phyloP scores from a whole-genome alignment of 495 filamentous ascomycete genomes.

The Xylaria curta region DNA sequence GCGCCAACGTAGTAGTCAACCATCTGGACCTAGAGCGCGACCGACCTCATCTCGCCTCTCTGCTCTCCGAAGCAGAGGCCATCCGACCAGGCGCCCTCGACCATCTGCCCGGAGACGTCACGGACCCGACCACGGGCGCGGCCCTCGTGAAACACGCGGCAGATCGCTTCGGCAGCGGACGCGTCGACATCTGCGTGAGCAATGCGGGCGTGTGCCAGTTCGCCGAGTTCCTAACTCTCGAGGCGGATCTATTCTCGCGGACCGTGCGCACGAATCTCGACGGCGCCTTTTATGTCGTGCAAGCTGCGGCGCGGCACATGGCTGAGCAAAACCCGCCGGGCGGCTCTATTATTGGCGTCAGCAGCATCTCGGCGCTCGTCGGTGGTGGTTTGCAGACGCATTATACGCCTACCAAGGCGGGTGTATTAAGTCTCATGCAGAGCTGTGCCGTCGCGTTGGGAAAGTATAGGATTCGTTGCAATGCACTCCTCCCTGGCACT shows the following conservation, averaged over 20 bases:
- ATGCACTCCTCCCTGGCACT: slow-evolving; percentile 85
- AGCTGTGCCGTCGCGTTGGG: slow-evolving; percentile 80
- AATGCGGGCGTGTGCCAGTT: slow-evolving; percentile 91
- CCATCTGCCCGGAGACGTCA: slow-evolving; percentile 70
- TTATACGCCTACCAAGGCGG: slow-evolving; percentile 93
- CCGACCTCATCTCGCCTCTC: slow-evolving; percentile 57
- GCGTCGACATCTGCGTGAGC: slow-evolving; percentile 81
- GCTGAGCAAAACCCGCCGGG: slow-evolving; percentile 67
- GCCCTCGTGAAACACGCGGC: slow-evolving; percentile 64
- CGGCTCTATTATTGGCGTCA: slow-evolving; percentile 83
- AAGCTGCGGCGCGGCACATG: slow-evolving; percentile 86
- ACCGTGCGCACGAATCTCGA: slow-evolving; percentile 81
- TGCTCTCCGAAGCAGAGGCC: slow-evolving; percentile 59
- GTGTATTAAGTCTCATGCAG: slow-evolving; percentile 84
- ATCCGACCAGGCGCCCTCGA: slow-evolving; percentile 59
- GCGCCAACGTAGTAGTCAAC: slow-evolving; percentile 72
- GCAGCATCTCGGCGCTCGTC: slow-evolving; percentile 83
- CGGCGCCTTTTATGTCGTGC: slow-evolving; percentile 84
- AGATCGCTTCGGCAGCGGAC: slow-evolving; percentile 57
- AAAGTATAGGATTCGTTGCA: slow-evolving; percentile 77
- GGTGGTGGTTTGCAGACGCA: slow-evolving; percentile 82
- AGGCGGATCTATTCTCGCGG: slow-evolving; percentile 64
- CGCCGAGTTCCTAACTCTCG: slow-evolving; percentile 77
- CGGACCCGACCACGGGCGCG: slow-evolving; percentile 65
- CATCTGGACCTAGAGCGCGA: slow-evolving; percentile 67